Conservation (phyloP, 2,329 filamentous ascomycete genomes). For the Claviceps pazoutovae region DNA sequence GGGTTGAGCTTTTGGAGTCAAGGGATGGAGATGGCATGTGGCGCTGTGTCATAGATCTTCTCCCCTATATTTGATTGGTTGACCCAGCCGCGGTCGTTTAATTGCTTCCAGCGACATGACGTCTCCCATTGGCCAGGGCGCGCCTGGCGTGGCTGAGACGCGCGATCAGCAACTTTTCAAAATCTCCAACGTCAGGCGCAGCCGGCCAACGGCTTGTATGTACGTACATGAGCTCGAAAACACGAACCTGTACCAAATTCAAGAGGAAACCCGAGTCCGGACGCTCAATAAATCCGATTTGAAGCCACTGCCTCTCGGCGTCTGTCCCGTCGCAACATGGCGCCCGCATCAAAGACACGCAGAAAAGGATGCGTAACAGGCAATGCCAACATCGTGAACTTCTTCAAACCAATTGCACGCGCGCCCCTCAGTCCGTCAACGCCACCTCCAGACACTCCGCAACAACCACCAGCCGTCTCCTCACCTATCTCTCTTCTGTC, state of each 20-base stretch:
- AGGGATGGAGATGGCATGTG: no score
- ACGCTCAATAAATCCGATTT: background rate
- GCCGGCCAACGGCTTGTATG: background rate
- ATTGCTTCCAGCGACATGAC: background rate
- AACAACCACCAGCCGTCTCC: constrained; percentile 1
- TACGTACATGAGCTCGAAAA: background rate
- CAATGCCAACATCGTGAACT: constrained; percentile 22
- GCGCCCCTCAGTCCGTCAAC: constrained; percentile 6
- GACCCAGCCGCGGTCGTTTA: background rate
- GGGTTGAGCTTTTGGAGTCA: no score
- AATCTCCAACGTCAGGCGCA: no score
- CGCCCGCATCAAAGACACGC: constrained; percentile 13
- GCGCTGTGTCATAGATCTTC: no score
- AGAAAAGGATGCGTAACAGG: constrained; percentile 4
- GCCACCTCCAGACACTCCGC: background rate
- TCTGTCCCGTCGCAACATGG: background rate
- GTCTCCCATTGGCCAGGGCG: background rate
- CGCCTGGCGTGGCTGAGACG: background rate
- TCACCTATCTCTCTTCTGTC: constrained; percentile 8
- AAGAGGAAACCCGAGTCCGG: background rate
- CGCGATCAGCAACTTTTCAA: no score
- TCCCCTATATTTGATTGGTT: no score
- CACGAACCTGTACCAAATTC: background rate
- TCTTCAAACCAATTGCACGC: constrained; percentile 21
- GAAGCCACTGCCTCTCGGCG: background rate